These are phyloP conservation scores for Chernovozyma sophiae-reginae DNA, from an alignment of 1,139 yeast species.

Conservation along the genomic window DNA sequence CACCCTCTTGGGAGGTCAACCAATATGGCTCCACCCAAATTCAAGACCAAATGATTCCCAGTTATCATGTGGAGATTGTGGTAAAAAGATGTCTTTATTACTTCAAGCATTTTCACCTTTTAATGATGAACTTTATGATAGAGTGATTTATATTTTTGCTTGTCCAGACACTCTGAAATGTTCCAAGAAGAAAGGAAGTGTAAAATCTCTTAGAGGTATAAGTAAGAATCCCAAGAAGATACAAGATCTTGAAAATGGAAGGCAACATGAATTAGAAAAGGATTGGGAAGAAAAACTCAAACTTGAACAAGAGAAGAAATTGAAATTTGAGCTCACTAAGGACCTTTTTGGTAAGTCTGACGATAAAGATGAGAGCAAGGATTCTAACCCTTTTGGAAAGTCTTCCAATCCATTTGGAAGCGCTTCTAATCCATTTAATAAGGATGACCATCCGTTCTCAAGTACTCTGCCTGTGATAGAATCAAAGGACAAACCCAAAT, in stretches of 20 bases:
- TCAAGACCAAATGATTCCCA: conserved; percentile 53
- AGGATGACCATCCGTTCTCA: conserved; percentile 8
- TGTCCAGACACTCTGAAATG: conserved; percentile 60
- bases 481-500: conserved; percentile 6
- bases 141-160: conserved; percentile 74
- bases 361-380: conserved; percentile 26
- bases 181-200: conserved; percentile 61
- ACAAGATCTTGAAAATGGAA: conserved; percentile 33
- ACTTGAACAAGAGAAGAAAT: conserved; percentile 36
- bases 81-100: conserved; percentile 56
- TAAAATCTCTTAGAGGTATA: conserved; percentile 74
- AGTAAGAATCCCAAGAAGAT: conserved; percentile 52
- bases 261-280: conserved; percentile 29
- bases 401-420: conserved; percentile 12
- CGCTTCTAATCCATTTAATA: conserved; percentile 32
- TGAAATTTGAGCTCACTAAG: conserved; percentile 42
- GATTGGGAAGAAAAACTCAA: conserved; percentile 41
- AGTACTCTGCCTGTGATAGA: conserved; percentile 1
- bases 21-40: conserved; percentile 51
- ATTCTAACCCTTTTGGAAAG: conserved; percentile 21
- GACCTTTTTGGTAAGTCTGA: conserved; percentile 30
- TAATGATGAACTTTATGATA: conserved; percentile 67
- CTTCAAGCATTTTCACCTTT: conserved; percentile 80
- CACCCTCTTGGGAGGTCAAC: conserved; percentile 76
- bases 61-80: conserved; percentile 63